Evolutionary conservation across 1,284 basidiomycete genomes (phyloP), one percentile per base, ranked within the genome.

Genomic region (Ceratobasidium sp.): DNA sequence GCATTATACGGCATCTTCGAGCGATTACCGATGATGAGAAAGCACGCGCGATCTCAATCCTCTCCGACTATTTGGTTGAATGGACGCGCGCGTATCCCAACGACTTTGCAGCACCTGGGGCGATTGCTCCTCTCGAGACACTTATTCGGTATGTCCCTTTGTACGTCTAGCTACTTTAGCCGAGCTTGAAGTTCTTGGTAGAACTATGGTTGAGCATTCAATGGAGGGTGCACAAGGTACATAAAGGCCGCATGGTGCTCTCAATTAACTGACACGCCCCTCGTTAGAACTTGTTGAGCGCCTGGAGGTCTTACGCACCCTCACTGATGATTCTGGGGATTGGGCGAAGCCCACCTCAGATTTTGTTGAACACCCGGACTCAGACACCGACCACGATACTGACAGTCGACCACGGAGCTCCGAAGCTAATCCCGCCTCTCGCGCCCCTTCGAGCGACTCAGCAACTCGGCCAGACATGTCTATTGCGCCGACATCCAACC

Each of bases 81-180:
- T 93, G 91, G 91, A 89, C 91, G 47, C 83, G 82, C 46, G 84
- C 87, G 73, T 93, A 91, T 80, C 86, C 89, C 1, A 84, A 87
- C 71, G 91, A 93, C 78, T 93, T 93, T 77, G 88, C 89, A 30
- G 91, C 92, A 23, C 86, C 86, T 23, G 90, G 89, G 1, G 88
- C 91, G 14, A 83, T 85, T 11, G 88, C 90, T 21, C 91, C 91
- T 1, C 83, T 93, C 32, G 85, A 83, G 44, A 91, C 91, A 16
- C 83, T 93, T 41, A 87, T 92, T 76, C 90, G 88, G 77, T 91
- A 89, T 0, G 16, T 86, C 87, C 79, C 90, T 28, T 41, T 75
- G 92, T 90, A 43, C 35, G 6, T 11, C 11, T 11, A 38, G 11
- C 11, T 38, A 11, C 35, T 38, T 38, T 38, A 11, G 93, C 77